Conservation (phyloP, 2,329 filamentous ascomycete species). For the Talaromyces sp. region DNA sequence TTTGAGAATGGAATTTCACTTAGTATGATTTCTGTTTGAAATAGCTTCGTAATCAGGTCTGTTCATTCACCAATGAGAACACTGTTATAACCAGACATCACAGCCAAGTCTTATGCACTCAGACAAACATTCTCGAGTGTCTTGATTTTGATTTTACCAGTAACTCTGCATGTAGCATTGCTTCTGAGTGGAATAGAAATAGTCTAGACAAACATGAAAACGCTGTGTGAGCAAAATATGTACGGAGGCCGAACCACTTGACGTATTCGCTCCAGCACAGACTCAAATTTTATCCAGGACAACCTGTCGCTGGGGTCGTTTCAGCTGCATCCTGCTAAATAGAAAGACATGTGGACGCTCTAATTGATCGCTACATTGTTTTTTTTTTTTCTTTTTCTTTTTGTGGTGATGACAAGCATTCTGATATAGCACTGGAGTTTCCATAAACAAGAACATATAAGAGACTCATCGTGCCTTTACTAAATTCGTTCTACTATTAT, state of each 20-base stretch:
- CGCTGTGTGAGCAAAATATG: neutral
- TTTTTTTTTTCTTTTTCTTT: too few relatives aligned
- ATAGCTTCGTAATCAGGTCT: neutral
- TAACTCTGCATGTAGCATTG: too few relatives aligned
- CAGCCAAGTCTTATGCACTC: constrained; percentile 10
- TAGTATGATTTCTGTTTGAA: neutral
- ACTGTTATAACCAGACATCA: constrained; percentile 8
- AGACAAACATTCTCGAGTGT: constrained; percentile 6
- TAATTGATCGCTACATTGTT: too few relatives aligned
- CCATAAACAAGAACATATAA: too few relatives aligned
- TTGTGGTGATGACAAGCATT: too few relatives aligned
- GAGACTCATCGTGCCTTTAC: too few relatives aligned
- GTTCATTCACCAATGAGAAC: constrained; percentile 9
- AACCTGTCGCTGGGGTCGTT: neutral
- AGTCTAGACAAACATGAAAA: neutral
- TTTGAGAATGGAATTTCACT: neutral
- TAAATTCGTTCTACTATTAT: too few relatives aligned
- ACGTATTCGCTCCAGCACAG: neutral
- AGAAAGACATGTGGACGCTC: too few relatives aligned
- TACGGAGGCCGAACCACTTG: neutral
- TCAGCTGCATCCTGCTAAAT: neutral
- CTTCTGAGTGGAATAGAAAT: too few relatives aligned
- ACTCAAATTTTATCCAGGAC: neutral
- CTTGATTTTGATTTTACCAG: neutral
- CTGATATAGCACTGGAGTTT: too few relatives aligned